Base-by-base conservation (phyloP, 768 basidiomycete genomes). In the Hericium alpestre region DNA sequence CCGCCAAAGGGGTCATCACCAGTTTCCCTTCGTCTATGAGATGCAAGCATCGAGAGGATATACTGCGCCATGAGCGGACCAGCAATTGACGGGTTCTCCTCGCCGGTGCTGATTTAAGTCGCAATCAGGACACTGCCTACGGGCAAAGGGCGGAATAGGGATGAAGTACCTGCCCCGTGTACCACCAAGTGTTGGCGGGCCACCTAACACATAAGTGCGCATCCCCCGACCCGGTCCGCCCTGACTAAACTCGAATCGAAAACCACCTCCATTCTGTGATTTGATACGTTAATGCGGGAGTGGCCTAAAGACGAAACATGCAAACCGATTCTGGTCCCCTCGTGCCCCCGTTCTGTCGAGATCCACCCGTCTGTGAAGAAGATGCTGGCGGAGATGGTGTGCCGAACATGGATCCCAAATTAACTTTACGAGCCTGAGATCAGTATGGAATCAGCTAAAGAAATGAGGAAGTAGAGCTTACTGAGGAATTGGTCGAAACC, bases 41-140 rank as follows among this genome's bases (percentile, higher is more conserved):
- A 59, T 49, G 68, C 77, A 46, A 90, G 73, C 58, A 89, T 67
- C 2, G 83, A 72, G 67, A 87, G 73, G 2, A 90, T 71, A 67
- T 90, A 90, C 63, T 87, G 87, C 0, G 82, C 79, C 81, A 90
- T 82, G 25, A 87, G 61, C 6, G 78, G 74, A 2, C 84, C 84
- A 16, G 76, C 74, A 41, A 87, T 87, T 66, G 40, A 70, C 70
- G 51, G 52, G 6, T 67, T 68, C 13, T 69, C 64, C 2, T 66
- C 55, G 22, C 63, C 56, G 25, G 53, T 27, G 41, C 55, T 53
- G 8, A 23, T 41, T n/a, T 51, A 80, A 32, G 32, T 10, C 32
- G 32, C 32, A 10, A 6, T 32, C 32, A 72, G 18, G 16, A 25
- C 2, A 51, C 10, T 25, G 20, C 15, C 6, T 27, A 50, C 10